Evolutionary conservation across 768 basidiomycete species (phyloP).

Genomic region (Mycena pura): DNA sequence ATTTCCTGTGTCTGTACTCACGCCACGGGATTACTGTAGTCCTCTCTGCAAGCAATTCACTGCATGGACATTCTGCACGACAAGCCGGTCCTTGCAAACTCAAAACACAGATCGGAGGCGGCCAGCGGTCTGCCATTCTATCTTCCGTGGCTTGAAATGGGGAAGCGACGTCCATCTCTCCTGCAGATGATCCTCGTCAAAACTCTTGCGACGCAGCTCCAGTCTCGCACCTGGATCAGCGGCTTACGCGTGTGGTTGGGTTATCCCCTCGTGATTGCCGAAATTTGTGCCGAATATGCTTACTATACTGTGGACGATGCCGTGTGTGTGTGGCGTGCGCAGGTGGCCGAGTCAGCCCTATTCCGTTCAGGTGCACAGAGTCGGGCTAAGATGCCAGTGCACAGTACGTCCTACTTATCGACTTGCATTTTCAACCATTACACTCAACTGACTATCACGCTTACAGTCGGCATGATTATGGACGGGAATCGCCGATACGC

Average conservation of each 20-base stretch:
- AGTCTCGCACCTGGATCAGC: not conserved
- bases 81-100: conserved; percentile 13
- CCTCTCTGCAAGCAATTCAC: conserved; percentile 17
- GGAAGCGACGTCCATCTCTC: not conserved
- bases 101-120: not conserved
- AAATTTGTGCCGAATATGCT: conserved; percentile 4
- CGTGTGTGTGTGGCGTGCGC: not conserved
- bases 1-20: no score
- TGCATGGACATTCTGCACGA: conserved; percentile 22
- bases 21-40: not conserved
- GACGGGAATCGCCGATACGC: conserved; percentile 27
- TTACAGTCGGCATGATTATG: conserved; percentile 27
- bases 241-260: not conserved
- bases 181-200: not conserved
- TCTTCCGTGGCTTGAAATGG: conserved; percentile 6
- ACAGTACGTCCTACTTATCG: not conserved
- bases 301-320: not conserved
- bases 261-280: conserved; percentile 7
- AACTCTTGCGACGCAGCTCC: not conserved
- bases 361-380: conserved; percentile 5
- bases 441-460: not conserved
- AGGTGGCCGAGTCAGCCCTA: conserved; percentile 12
- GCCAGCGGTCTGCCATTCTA: conserved; percentile 1
- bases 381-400: conserved; percentile 16
- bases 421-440: not conserved